phyloP scores from a whole-genome alignment of 148 eudicot species.

The Rhododendron vialii region DNA sequence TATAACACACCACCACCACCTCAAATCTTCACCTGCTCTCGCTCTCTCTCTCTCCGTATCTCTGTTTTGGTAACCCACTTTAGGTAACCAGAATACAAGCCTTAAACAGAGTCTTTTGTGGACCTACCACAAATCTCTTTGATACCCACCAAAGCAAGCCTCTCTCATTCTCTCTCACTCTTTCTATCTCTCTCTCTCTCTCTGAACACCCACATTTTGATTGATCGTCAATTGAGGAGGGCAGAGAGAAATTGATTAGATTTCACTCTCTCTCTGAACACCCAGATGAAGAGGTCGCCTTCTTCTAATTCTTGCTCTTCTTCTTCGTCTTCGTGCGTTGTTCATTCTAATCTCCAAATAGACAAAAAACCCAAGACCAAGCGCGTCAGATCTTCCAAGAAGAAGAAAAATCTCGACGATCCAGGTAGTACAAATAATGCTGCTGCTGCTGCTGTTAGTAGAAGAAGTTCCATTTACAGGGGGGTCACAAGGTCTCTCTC shows the following conservation, averaged over 20 bases:
- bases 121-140: slow-evolving; percentile 21
- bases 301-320: slow-evolving; percentile 26
- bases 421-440: slow-evolving; percentile 6
- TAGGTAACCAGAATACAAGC: slow-evolving; percentile 37
- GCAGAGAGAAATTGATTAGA: background rate
- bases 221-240: background rate
- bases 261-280: background rate
- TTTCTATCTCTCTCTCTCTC: background rate
- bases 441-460: slow-evolving; percentile 6
- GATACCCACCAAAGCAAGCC: background rate
- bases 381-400: slow-evolving; percentile 21
- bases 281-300: slow-evolving; percentile 40
- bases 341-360: slow-evolving; percentile 16
- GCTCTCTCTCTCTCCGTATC: background rate
- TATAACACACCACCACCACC: background rate
- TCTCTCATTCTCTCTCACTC: background rate
- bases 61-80: slow-evolving; percentile 48
- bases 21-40: background rate
- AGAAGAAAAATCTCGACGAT: slow-evolving; percentile 22
- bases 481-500: slow-evolving; percentile 61
- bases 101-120: background rate
- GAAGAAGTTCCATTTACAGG: slow-evolving; percentile 67
- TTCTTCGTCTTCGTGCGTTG: slow-evolving; percentile 46
- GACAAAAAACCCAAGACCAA: slow-evolving; percentile 31
- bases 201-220: background rate